phyloP scores from a whole-genome alignment of 148 eudicot genomes.

The Persicaria maculosa region DNA sequence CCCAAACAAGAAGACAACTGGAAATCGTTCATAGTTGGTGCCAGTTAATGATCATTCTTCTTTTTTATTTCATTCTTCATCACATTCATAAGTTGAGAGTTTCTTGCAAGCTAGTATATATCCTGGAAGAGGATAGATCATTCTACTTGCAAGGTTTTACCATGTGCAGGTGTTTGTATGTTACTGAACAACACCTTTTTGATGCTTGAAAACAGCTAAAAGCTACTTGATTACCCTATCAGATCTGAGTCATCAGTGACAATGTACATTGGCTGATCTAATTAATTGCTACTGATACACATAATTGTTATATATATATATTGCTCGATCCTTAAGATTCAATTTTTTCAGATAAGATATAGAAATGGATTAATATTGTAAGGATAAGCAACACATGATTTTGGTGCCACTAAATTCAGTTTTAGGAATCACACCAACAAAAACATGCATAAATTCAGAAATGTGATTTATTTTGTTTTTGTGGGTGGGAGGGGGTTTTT shows the following conservation, averaged over 20 bases:
- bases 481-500: background rate
- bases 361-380: background rate
- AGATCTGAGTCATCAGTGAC: slow-evolving; percentile 7
- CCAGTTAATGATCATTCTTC: background rate
- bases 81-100: background rate
- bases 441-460: slow-evolving; percentile 6
- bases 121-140: background rate
- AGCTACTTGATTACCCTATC: background rate
- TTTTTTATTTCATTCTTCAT: background rate
- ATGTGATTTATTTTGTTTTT: background rate
- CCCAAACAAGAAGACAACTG: background rate
- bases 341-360: slow-evolving; percentile 1
- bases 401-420: background rate
- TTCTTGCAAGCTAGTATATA: background rate
- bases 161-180: background rate
- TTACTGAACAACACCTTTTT: background rate
- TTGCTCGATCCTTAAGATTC: background rate
- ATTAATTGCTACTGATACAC: background rate
- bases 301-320: background rate
- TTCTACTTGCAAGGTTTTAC: background rate
- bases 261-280: background rate
- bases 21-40: background rate
- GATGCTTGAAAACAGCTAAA: background rate
- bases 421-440: background rate
- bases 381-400: slow-evolving; percentile 6